Evolutionary conservation across 2,329 filamentous ascomycete genomes (phyloP).

Genomic region (Cordyceps militaris): DNA sequence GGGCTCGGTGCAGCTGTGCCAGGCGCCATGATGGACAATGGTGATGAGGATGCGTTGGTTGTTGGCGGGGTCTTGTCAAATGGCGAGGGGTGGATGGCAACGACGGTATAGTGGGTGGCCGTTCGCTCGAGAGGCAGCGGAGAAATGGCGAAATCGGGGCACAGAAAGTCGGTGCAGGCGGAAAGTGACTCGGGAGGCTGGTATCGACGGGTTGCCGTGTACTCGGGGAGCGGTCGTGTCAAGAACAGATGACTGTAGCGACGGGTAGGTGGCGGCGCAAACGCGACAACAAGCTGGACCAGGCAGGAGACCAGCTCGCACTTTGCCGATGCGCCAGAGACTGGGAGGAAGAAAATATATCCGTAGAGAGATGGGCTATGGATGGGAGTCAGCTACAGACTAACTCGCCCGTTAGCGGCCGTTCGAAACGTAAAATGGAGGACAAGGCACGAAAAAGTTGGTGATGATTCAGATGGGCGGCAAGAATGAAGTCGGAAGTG

Average conservation of each 20-base stretch:
- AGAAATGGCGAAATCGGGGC: background rate
- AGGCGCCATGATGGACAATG: slow-evolving; percentile 24
- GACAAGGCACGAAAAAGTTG: background rate
- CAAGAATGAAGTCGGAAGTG: slow-evolving; percentile 6
- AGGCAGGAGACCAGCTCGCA: background rate
- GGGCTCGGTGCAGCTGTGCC: slow-evolving; percentile 27
- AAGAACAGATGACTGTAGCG: background rate
- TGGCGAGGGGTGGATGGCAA: slow-evolving; percentile 1
- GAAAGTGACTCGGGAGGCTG: background rate
- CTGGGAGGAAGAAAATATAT: background rate
- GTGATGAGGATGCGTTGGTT: background rate
- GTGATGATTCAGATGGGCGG: slow-evolving; percentile 1
- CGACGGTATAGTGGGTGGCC: background rate
- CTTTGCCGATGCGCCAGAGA: background rate
- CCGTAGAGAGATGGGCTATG: too few species aligned
- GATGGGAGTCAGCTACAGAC: background rate
- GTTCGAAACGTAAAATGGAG: background rate
- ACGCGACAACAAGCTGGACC: slow-evolving; percentile 3
- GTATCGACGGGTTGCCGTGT: background rate
- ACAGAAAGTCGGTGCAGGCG: background rate
- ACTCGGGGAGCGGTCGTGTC: background rate
- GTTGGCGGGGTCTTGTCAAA: slow-evolving; percentile 1
- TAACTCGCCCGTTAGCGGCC: background rate
- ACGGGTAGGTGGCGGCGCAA: slow-evolving; percentile 10
- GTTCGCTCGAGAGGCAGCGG: background rate